Evolutionary conservation across 2,329 filamentous ascomycete species (phyloP).

Genomic region (Gyromitra esculenta): DNA sequence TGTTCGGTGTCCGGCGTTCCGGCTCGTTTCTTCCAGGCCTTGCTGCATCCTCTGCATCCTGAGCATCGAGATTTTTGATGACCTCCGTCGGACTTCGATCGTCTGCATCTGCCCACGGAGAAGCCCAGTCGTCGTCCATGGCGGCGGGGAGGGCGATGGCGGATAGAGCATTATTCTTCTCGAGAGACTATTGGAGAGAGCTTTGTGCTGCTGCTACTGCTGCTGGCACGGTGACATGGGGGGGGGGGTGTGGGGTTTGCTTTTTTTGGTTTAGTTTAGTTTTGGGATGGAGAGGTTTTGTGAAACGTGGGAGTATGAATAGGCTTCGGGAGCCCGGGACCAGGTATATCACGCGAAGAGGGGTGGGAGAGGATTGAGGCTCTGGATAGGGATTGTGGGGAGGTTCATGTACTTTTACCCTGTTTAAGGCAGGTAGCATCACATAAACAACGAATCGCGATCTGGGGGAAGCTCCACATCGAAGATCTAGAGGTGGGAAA

Average conservation of each 20-base stretch:
- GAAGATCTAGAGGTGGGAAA: slow-evolving; percentile 42
- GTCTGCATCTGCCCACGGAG: slow-evolving; percentile 60
- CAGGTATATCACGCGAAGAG: slow-evolving; percentile 17
- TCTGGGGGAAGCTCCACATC: slow-evolving; percentile 40
- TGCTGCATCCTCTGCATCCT: slow-evolving; percentile 40
- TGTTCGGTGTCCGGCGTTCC: slow-evolving; percentile 54
- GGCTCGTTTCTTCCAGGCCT: slow-evolving; percentile 49
- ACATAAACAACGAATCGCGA: slow-evolving; percentile 41
- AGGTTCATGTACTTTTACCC: not conserved
- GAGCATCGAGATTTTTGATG: slow-evolving; percentile 40
- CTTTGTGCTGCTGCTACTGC: slow-evolving; percentile 47
- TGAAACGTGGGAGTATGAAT: slow-evolving; percentile 46
- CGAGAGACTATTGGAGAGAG: slow-evolving; percentile 46
- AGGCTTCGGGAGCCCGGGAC: slow-evolving; percentile 35
- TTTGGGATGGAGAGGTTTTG: slow-evolving; percentile 29
- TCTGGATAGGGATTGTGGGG: slow-evolving; percentile 15
- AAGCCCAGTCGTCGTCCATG: slow-evolving; percentile 61
- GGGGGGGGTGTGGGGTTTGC: not conserved
- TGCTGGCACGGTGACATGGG: slow-evolving; percentile 37
- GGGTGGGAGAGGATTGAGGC: slow-evolving; percentile 44
- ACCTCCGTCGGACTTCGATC: slow-evolving; percentile 41
- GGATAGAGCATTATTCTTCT: slow-evolving; percentile 50
- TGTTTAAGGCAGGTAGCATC: slow-evolving; percentile 13
- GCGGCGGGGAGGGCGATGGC: slow-evolving; percentile 43
- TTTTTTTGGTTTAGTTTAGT: slow-evolving; percentile 21